A percentile compares a stretch with the other conserved stretches of the same genome.
phyloP scores from a whole-genome alignment of 176 grass and related monocot species.

The Bromus sterilis region DNA sequence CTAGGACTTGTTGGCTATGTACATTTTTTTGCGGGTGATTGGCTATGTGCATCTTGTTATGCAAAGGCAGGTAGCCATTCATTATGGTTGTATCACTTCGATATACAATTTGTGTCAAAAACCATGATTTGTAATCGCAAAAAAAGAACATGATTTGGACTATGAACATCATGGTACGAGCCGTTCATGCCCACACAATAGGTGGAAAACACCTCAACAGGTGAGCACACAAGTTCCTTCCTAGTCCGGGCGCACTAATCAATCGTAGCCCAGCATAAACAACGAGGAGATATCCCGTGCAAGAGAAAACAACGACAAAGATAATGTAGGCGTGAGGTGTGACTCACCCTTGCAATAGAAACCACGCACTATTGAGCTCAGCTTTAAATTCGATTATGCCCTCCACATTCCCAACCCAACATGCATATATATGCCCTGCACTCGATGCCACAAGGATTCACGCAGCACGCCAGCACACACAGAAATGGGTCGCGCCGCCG shows the following conservation, averaged over 20 bases:
- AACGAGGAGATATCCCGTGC: not conserved
- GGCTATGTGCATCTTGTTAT: too few species aligned
- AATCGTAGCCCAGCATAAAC: not conserved
- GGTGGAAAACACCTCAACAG: too few species aligned
- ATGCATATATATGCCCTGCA: not conserved
- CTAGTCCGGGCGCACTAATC: not conserved
- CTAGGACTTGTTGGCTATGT: too few species aligned
- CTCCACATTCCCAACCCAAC: not conserved
- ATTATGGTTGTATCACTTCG: too few species aligned
- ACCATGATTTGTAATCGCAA: too few species aligned
- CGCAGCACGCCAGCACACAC: not conserved
- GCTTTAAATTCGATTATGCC: not conserved
- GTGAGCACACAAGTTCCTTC: not conserved
- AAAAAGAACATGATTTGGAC: too few species aligned
- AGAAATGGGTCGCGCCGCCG: not conserved
- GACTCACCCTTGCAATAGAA: not conserved
- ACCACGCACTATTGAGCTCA: not conserved
- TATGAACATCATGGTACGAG: too few species aligned
- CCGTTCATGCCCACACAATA: too few species aligned
- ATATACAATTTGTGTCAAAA: too few species aligned
- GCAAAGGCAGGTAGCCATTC: too few species aligned
- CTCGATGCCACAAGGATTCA: not conserved
- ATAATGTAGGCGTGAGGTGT: not conserved
- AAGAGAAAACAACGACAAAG: too few species aligned
- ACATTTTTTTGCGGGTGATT: too few species aligned